These are phyloP conservation scores for Lodderomyces theae DNA, from an alignment of 1,139 yeast genomes.

Conservation along the genomic window DNA sequence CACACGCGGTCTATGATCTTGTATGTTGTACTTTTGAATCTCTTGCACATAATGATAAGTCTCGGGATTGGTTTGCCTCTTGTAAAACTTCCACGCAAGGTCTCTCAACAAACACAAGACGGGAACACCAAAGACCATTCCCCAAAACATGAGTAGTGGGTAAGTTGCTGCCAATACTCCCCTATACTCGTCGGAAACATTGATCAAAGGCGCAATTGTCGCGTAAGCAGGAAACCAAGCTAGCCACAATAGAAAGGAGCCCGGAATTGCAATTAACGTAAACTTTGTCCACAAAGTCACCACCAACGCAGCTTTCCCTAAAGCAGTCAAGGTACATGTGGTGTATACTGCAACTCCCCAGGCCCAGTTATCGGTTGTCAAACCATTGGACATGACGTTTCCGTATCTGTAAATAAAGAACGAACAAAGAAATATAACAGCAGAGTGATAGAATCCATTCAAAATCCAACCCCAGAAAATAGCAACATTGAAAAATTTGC, in stretches of 20 bases:
- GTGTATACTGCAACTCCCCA: conserved; percentile 95
- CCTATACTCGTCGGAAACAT: conserved; percentile 78
- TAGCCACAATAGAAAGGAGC: conserved; percentile 84
- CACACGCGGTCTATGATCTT: conserved; percentile 91
- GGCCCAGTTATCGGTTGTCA: conserved; percentile 85
- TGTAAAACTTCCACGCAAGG: conserved; percentile 90
- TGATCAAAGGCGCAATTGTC: conserved; percentile 74
- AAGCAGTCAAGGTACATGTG: conserved; percentile 80
- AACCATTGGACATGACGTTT: conserved; percentile 64
- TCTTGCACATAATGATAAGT: conserved; percentile 94
- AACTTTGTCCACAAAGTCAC: conserved; percentile 95
- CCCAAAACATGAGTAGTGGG: conserved; percentile 82
- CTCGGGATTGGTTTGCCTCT: conserved; percentile 87
- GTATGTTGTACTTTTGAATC: conserved; percentile 91
- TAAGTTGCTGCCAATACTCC: conserved; percentile 80
- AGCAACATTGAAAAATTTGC: conserved; percentile 82
- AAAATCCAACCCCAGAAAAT: conserved; percentile 98
- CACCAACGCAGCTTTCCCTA: conserved; percentile 92
- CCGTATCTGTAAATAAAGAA: conserved; percentile 69
- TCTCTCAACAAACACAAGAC: conserved; percentile 79
- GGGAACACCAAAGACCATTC: conserved; percentile 72
- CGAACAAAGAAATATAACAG: conserved; percentile 74
- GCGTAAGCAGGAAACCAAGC: conserved; percentile 86
- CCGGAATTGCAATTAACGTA: conserved; percentile 90
- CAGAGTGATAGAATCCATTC: conserved; percentile 94